These are phyloP conservation scores for Boletus coffeatus DNA, from an alignment of 1,284 basidiomycete species.

Conservation along the genomic window DNA sequence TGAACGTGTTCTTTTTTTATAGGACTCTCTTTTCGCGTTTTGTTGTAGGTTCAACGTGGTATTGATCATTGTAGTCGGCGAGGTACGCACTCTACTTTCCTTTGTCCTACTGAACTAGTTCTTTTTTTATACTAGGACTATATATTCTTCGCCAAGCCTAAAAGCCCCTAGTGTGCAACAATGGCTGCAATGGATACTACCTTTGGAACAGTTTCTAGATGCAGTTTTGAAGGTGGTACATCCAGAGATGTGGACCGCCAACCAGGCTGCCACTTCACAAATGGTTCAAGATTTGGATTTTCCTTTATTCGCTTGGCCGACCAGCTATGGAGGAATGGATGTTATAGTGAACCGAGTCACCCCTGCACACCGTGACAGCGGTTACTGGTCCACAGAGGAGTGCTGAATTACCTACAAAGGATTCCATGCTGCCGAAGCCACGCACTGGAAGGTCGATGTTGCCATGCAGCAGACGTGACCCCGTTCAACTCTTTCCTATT, in stretches of 20 bases:
- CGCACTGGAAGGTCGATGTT: too few relatives aligned
- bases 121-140: not conserved
- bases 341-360: not conserved
- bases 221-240: not conserved
- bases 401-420: too few relatives aligned
- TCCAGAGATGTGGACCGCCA: not conserved
- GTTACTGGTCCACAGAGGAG: too few relatives aligned
- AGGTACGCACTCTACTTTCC: not conserved
- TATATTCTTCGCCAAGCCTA: not conserved
- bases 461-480: too few relatives aligned
- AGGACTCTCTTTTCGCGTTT: too few relatives aligned
- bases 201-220: not conserved
- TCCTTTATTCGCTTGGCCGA: slow-evolving; percentile 1
- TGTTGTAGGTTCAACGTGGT: too few relatives aligned
- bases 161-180: not conserved
- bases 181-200: not conserved
- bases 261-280: not conserved
- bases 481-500: too few relatives aligned
- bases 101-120: too few relatives aligned
- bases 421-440: too few relatives aligned
- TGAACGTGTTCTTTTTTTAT: not conserved
- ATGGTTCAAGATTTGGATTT: not conserved
- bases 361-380: not conserved
- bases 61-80: too few relatives aligned
- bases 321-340: not conserved